These are phyloP conservation scores for Glycyrrhiza uralensis DNA, from an alignment of 306 rosid genomes.

Conservation along the genomic window DNA sequence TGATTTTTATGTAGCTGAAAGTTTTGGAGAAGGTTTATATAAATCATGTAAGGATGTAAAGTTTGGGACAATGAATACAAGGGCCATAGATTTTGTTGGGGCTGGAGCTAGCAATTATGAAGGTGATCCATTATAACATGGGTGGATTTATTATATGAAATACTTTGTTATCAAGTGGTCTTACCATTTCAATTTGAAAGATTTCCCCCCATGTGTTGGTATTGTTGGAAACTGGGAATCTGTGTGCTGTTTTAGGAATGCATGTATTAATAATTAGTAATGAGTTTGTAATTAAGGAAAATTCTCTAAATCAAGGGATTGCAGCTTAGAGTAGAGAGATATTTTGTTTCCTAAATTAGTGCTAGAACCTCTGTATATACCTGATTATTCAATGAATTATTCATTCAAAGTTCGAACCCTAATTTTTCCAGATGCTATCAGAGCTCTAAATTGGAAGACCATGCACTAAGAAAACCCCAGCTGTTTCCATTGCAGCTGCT, in stretches of 20 bases:
- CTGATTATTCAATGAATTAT: no score
- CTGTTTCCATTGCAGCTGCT: no score
- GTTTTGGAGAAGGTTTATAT: conserved; percentile 73
- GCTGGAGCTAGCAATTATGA: conserved; percentile 74
- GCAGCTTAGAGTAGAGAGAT: not conserved
- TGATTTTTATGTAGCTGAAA: conserved; percentile 56
- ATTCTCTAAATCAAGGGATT: not conserved
- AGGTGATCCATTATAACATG: conserved; percentile 46
- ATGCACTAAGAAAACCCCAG: no score
- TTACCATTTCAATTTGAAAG: conserved; percentile 5
- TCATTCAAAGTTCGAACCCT: no score
- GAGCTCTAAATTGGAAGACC: no score
- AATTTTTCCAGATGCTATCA: no score
- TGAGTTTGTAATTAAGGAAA: not conserved
- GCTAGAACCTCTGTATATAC: not conserved
- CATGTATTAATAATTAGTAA: not conserved
- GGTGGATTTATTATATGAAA: conserved; percentile 14
- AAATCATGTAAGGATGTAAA: conserved; percentile 90
- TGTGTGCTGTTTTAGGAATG: not conserved
- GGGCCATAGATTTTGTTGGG: conserved; percentile 92
- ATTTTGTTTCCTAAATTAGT: not conserved
- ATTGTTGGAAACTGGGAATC: not conserved
- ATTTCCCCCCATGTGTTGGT: not conserved
- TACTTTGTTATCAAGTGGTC: conserved; percentile 5
- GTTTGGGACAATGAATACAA: conserved; percentile 97